Evolutionary conservation across 2,329 filamentous ascomycete genomes (phyloP).

Genomic region (Zymoseptoria ardabiliae): DNA sequence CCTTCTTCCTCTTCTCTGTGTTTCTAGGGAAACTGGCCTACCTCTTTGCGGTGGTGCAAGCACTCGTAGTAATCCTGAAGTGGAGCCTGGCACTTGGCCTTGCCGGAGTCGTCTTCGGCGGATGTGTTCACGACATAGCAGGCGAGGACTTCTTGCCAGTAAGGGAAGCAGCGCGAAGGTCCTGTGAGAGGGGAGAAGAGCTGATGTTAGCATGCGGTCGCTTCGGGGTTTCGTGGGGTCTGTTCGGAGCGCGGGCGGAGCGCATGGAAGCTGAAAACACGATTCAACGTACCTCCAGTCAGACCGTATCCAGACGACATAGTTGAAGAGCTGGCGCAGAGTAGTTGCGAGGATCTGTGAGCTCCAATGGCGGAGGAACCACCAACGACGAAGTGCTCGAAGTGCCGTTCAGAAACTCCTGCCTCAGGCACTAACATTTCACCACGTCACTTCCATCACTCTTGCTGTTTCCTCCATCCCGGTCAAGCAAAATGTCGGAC

Average conservation of each 20-base stretch:
- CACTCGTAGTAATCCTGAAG: constrained; percentile 99
- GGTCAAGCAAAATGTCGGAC: too few relatives aligned
- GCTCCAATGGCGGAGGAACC: not conserved
- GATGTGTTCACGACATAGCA: constrained; percentile 95
- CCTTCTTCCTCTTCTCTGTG: not conserved
- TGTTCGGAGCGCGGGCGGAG: not conserved
- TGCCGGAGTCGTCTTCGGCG: constrained; percentile 68
- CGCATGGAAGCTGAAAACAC: too few relatives aligned
- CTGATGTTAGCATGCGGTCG: not conserved
- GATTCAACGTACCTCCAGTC: constrained; percentile 58
- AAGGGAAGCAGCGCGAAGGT: constrained; percentile 85
- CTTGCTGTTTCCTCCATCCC: too few relatives aligned
- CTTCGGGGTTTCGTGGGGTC: not conserved
- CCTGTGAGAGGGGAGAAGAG: constrained; percentile 37
- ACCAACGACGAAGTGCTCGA: too few relatives aligned
- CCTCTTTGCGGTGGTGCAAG: constrained; percentile 98
- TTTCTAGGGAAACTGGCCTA: constrained; percentile 37
- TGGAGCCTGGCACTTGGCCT: constrained; percentile 75
- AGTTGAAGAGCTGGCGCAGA: constrained; percentile 18
- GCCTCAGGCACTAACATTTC: too few relatives aligned
- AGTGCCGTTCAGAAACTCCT: too few relatives aligned
- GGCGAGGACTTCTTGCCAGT: constrained; percentile 98
- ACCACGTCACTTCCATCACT: too few relatives aligned
- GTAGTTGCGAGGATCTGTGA: not conserved
- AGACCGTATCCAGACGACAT: constrained; percentile 83